A percentile compares a stretch with the other conserved stretches of the same genome.
These are phyloP conservation scores for Emmonsia crescens DNA, from an alignment of 2,329 filamentous ascomycete species.

Conservation along the genomic window DNA sequence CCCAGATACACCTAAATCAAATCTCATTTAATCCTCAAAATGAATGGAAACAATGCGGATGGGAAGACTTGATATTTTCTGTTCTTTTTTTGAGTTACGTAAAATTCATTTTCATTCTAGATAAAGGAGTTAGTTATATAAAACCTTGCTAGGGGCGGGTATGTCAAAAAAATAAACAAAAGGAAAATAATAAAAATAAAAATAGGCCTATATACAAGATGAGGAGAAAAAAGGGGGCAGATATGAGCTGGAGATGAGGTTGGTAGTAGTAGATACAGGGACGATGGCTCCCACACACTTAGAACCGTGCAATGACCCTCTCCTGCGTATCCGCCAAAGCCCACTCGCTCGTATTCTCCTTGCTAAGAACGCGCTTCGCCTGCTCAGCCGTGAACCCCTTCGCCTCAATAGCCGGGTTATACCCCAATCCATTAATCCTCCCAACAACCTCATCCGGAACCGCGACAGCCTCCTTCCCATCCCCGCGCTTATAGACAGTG, in stretches of 20 bases:
- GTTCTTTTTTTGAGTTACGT: too few species aligned
- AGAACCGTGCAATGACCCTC: constrained; percentile 62
- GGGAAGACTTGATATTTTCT: too few species aligned
- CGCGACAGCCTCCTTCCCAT: constrained; percentile 54
- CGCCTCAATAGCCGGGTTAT: constrained; percentile 84
- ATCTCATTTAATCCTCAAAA: too few species aligned
- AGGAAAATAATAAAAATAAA: neutral
- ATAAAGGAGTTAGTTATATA: neutral
- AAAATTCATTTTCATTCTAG: neutral
- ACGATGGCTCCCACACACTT: constrained; percentile 8
- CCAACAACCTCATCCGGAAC: constrained; percentile 56
- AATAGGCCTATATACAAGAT: neutral
- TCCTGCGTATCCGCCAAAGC: constrained; percentile 64
- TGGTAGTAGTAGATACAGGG: too few species aligned
- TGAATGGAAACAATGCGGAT: too few species aligned
- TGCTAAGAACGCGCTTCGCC: constrained; percentile 57
- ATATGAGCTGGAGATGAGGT: too few species aligned
- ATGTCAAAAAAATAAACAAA: neutral
- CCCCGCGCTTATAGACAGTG: constrained; percentile 76
- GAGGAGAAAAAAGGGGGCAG: neutral
- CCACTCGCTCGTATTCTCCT: constrained; percentile 59
- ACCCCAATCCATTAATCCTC: constrained; percentile 60
- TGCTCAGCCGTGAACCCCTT: constrained; percentile 78
- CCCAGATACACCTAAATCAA: too few species aligned
- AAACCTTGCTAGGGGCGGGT: too few species aligned